Evolutionary conservation across 192 early-diverging fungal genomes (phyloP).

Genomic region (Helicostylum pulchrum): DNA sequence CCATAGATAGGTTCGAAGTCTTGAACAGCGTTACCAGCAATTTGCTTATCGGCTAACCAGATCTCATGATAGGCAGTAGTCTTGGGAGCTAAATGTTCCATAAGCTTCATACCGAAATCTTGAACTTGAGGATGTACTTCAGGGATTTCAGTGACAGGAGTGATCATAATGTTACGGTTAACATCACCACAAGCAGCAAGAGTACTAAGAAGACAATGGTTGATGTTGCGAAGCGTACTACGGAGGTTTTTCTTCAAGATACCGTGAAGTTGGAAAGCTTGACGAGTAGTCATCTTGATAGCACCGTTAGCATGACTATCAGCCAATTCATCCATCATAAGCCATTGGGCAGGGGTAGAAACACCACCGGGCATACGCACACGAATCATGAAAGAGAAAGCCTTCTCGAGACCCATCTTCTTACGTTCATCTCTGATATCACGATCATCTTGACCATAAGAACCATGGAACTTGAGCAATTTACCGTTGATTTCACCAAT

Average conservation of each 20-base stretch:
- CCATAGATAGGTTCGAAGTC: slow-evolving; percentile 93
- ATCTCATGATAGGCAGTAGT: slow-evolving; percentile 96
- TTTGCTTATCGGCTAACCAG: slow-evolving; percentile 90
- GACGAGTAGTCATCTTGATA: slow-evolving; percentile 93
- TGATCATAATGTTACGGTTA: slow-evolving; percentile 95
- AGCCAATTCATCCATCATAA: slow-evolving; percentile 90
- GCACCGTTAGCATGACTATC: slow-evolving; percentile 82
- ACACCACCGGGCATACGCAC: slow-evolving; percentile 92
- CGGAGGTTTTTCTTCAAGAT: slow-evolving; percentile 90
- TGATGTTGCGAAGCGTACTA: slow-evolving; percentile 87
- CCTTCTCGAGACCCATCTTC: slow-evolving; percentile 85
- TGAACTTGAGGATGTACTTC: slow-evolving; percentile 78
- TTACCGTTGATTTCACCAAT: slow-evolving; percentile 89
- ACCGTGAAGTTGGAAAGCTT: slow-evolving; percentile 97
- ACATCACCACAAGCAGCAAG: slow-evolving; percentile 98
- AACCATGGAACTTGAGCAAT: slow-evolving; percentile 95
- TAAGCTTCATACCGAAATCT: slow-evolving; percentile 68
- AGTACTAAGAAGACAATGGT: slow-evolving; percentile 85
- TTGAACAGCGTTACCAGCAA: slow-evolving; percentile 74
- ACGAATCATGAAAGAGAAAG: slow-evolving; percentile 96
- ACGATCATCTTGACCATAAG: slow-evolving; percentile 96
- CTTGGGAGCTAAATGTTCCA: slow-evolving; percentile 75
- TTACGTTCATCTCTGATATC: slow-evolving; percentile 84
- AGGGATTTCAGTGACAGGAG: slow-evolving; percentile 79
- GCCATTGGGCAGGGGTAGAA: slow-evolving; percentile 84